Evolutionary conservation across 352 stramenopile species (phyloP).

Genomic region (Pythium oligandrum): DNA sequence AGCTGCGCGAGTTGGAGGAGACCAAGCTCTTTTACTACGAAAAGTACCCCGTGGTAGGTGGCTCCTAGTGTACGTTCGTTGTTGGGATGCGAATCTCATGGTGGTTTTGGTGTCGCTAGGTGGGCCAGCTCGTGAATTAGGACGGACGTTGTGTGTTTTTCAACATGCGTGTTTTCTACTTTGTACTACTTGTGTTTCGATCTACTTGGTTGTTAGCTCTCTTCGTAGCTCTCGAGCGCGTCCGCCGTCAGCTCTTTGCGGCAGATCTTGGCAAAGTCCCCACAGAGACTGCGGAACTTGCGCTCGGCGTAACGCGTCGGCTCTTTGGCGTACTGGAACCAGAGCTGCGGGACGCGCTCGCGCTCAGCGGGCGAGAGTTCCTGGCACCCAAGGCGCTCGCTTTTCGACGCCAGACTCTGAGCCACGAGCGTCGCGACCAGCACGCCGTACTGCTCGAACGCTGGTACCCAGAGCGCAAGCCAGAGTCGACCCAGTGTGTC

Average conservation of each 20-base stretch:
- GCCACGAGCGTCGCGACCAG: conserved; percentile 23
- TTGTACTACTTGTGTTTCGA: too few species aligned
- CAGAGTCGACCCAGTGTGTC: conserved; percentile 49
- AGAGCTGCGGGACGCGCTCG: conserved; percentile 49
- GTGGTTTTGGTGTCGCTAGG: conserved; percentile 16
- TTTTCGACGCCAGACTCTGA: conserved; percentile 15
- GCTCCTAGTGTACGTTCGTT: too few species aligned
- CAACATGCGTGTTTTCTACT: too few species aligned
- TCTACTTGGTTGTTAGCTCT: not conserved
- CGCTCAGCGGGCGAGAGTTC: conserved; percentile 37
- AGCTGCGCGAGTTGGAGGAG: conserved; percentile 52
- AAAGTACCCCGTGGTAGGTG: conserved; percentile 82
- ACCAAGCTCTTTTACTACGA: conserved; percentile 79
- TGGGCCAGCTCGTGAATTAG: conserved; percentile 33
- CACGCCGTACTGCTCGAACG: conserved; percentile 30
- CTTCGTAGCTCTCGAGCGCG: conserved; percentile 45
- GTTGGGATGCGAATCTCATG: too few species aligned
- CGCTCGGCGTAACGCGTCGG: conserved; percentile 49
- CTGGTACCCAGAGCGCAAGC: conserved; percentile 37
- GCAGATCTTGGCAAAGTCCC: conserved; percentile 73
- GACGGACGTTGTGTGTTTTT: too few species aligned
- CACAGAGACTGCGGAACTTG: conserved; percentile 52
- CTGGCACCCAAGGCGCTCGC: conserved; percentile 32
- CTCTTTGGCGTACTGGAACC: conserved; percentile 45
- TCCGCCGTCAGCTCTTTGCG: conserved; percentile 61